Conservation (phyloP, 2,329 filamentous ascomycete species). For the Aplosporella prunicola region DNA sequence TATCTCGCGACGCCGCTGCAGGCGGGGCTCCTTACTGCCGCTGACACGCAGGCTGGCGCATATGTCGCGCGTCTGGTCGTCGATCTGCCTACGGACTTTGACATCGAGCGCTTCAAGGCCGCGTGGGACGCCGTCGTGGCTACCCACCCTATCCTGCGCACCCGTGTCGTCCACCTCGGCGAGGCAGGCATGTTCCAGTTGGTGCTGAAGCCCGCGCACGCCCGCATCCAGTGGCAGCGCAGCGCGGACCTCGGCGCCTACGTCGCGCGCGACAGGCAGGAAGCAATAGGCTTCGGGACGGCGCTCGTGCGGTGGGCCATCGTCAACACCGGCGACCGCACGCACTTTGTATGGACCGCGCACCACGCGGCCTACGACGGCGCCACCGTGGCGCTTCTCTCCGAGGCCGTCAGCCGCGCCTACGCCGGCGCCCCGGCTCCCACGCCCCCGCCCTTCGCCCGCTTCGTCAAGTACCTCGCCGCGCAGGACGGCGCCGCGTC, state of each 20-base stretch:
- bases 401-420: conserved; percentile 21
- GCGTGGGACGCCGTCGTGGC: conserved; percentile 28
- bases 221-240: neutral
- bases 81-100: conserved; percentile 15
- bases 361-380: conserved; percentile 31
- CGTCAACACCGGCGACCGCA: conserved; percentile 10
- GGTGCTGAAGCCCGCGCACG: neutral
- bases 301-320: conserved; percentile 30
- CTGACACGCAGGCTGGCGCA: conserved; percentile 26
- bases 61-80: conserved; percentile 31
- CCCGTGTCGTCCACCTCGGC: conserved; percentile 20
- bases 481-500: neutral
- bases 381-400: conserved; percentile 24
- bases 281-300: conserved; percentile 31
- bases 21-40: conserved; percentile 32
- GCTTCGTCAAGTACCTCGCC: neutral
- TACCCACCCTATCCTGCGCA: conserved; percentile 28
- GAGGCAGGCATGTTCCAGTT: conserved; percentile 2
- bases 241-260: conserved; percentile 19
- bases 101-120: conserved; percentile 22
- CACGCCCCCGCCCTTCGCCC: neutral
- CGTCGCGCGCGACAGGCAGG: conserved; percentile 23
- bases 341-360: conserved; percentile 15
- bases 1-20: conserved; percentile 35
- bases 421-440: conserved; percentile 14